A percentile compares a stretch with the other conserved stretches of the same genome.
phyloP scores from a whole-genome alignment of 139 green algal species.

The Axilococcus clingmanii region DNA sequence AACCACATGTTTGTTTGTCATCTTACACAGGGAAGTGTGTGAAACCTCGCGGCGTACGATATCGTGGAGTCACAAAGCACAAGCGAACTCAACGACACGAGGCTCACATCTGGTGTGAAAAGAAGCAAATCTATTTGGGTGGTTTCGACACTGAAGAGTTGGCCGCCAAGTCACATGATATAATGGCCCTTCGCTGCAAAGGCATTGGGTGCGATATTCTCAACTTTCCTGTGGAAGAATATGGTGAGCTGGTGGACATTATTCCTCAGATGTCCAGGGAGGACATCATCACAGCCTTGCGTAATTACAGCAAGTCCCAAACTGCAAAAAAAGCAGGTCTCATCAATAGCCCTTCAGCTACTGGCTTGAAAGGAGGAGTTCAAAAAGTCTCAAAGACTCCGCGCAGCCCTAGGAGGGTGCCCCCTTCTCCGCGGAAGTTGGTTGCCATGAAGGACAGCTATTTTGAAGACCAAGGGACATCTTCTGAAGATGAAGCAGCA shows the following conservation, averaged over 20 bases:
- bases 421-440: too few species aligned
- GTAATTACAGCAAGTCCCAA: conserved; percentile 24
- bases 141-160: conserved; percentile 24
- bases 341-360: not conserved
- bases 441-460: too few species aligned
- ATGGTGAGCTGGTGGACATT: conserved; percentile 6
- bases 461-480: too few species aligned
- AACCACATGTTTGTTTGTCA: too few species aligned
- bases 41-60: too few species aligned
- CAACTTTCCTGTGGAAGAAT: conserved; percentile 18
- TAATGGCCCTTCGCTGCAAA: conserved; percentile 32
- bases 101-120: conserved; percentile 28
- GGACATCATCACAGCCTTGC: conserved; percentile 17
- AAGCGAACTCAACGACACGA: conserved; percentile 18
- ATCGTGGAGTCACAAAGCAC: conserved; percentile 16
- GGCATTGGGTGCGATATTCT: conserved; percentile 3
- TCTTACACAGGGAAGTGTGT: too few species aligned
- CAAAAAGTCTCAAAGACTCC: too few species aligned
- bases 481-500: too few species aligned
- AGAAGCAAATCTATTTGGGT: conserved; percentile 26
- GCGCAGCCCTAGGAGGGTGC: too few species aligned
- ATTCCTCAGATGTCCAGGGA: conserved; percentile 8
- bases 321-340: conserved; percentile 1
- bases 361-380: too few species aligned
- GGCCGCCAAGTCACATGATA: conserved; percentile 26